Evolutionary conservation across 2,329 filamentous ascomycete genomes (phyloP), one percentile per base, ranked within the genome.

Genomic region (Aureobasidium zeae): DNA sequence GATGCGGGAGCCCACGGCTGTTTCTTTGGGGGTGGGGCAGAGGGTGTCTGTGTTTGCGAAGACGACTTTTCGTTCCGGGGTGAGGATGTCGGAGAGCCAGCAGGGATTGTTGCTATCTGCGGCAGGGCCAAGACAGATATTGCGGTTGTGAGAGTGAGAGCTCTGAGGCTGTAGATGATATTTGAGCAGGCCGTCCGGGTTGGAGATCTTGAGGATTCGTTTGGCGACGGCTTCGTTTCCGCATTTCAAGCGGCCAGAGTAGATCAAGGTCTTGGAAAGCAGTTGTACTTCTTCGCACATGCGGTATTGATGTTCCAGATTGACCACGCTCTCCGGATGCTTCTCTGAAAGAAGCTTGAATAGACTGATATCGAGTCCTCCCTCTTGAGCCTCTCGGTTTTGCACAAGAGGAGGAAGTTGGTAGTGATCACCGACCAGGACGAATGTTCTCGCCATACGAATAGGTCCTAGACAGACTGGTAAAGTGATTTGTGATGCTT

Each of bases 211-310:
- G 2, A 96, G 71, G 33, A 76, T 80, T 26, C 77, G 77, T 24
- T 70, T 69, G 9, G 86, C 84, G 9, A 96, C 78, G 41, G 74
- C 71, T 34, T 82, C 72, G 4, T 81, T 94, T 17, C 91, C 91
- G 57, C 91, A 98, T 55, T 91, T 89, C 26, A 98, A 73, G 25
- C 80, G 77, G 4, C 88, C 89, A n/a, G 81, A 72, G 65, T 98
- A 98, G 55, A 98, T 95, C 45, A 98, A 74, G 1, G 77, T 83
- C 62, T 95, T 98, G 50, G 86, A 93, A 11, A 98, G 73, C 2
- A 81, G 74, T 89, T 96, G 96, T 48, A 98, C 84, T 49, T 98
- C 91, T 53, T 91, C 84, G 55, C 86, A 94, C 91, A 98, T 98
- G 49, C 91, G 86, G 59, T 98, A 98, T 60, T 98, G 91, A 56